These are phyloP conservation scores for Backusella macrospora DNA, from an alignment of 192 early-diverging fungal species.

Conservation along the genomic window DNA sequence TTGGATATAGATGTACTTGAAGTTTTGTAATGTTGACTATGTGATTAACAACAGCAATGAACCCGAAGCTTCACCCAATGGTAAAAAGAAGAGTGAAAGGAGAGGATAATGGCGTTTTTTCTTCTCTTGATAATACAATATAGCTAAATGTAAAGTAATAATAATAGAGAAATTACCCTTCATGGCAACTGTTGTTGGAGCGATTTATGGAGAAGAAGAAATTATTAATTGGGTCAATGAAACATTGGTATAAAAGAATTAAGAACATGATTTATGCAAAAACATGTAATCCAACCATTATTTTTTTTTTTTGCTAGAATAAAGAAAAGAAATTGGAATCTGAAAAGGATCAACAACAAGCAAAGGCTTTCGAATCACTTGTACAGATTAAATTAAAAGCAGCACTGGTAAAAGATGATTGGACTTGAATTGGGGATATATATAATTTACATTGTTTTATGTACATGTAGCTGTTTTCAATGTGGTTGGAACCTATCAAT, in stretches of 20 bases:
- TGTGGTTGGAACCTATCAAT: slow-evolving; percentile 48
- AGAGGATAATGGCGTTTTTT: too few relatives aligned
- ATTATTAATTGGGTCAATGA: slow-evolving; percentile 55
- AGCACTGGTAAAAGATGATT: slow-evolving; percentile 49
- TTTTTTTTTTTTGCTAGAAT: not conserved
- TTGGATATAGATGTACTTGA: slow-evolving; percentile 49
- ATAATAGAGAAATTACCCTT: slow-evolving; percentile 59
- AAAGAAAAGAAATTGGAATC: slow-evolving; percentile 27
- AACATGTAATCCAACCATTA: not conserved
- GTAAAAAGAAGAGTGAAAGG: slow-evolving; percentile 30
- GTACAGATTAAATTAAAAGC: slow-evolving; percentile 56
- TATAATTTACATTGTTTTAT: not conserved
- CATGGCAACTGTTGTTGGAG: slow-evolving; percentile 46
- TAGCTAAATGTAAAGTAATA: not conserved
- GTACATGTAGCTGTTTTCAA: slow-evolving; percentile 42
- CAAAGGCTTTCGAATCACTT: slow-evolving; percentile 50
- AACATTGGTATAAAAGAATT: slow-evolving; percentile 41
- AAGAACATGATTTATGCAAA: not conserved
- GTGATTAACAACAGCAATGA: slow-evolving; percentile 49
- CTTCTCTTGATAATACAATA: not conserved
- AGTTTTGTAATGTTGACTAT: slow-evolving; percentile 51
- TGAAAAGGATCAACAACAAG: slow-evolving; percentile 39
- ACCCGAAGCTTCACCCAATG: slow-evolving; percentile 57
- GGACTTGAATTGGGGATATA: not conserved
- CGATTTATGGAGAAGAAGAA: slow-evolving; percentile 45